Evolutionary conservation across 2,329 filamentous ascomycete species (phyloP).

Genomic region (Beauveria varroae): DNA sequence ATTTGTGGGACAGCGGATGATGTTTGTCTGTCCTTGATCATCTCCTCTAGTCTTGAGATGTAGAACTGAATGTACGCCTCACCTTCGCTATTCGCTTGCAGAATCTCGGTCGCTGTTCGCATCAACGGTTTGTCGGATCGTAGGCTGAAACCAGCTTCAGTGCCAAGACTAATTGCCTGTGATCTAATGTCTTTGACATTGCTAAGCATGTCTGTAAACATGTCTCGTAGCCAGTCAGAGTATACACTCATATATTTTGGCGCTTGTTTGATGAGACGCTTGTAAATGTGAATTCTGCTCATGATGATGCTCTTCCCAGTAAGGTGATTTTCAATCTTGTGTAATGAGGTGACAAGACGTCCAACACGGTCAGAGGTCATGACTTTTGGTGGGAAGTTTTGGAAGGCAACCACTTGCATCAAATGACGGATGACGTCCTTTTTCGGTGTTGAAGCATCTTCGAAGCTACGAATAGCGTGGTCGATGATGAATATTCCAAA

Average conservation of each 20-base stretch:
- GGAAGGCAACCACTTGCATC: conserved; percentile 71
- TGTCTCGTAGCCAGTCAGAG: conserved; percentile 71
- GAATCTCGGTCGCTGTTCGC: conserved; percentile 57
- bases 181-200: conserved; percentile 66
- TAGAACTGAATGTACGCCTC: conserved; percentile 64
- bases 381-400: conserved; percentile 67
- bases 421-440: conserved; percentile 64
- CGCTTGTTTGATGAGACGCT: conserved; percentile 65
- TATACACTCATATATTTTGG: conserved; percentile 63
- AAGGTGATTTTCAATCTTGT: conserved; percentile 64
- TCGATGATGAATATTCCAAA: conserved; percentile 78
- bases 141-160: conserved; percentile 60
- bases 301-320: conserved; percentile 75
- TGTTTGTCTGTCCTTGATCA: conserved; percentile 53
- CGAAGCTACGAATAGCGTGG: conserved; percentile 65
- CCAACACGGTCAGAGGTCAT: conserved; percentile 66
- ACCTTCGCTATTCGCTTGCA: conserved; percentile 42
- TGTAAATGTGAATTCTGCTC: conserved; percentile 71
- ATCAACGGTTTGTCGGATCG: conserved; percentile 63
- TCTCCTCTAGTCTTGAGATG: conserved; percentile 55
- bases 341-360: conserved; percentile 62
- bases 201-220: conserved; percentile 77
- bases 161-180: conserved; percentile 66
- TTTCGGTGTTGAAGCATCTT: conserved; percentile 63
- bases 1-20: conserved; percentile 68